Conservation (phyloP, 768 basidiomycete species). For the Pulveroboletus sp. region DNA sequence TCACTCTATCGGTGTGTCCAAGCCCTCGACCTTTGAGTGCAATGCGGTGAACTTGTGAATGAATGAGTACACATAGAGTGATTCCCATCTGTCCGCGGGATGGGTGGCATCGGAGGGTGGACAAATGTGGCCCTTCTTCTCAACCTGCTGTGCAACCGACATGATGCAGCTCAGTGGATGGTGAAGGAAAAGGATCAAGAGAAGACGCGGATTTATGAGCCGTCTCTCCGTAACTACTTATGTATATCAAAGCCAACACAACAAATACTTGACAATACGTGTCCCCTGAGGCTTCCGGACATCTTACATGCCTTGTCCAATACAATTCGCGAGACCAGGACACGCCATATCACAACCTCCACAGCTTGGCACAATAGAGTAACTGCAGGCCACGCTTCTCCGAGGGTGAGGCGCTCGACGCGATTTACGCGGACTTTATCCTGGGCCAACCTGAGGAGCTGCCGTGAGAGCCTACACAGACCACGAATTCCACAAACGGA, state of each 20-base stretch:
- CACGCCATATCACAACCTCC: conserved; percentile 14
- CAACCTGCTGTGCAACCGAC: conserved; percentile 31
- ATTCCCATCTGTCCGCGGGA: conserved; percentile 83
- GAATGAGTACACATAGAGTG: conserved; percentile 80
- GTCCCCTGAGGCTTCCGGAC: conserved; percentile 22
- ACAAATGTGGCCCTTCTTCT: conserved; percentile 50
- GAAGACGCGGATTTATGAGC: conserved; percentile 31
- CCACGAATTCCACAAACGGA: conserved; percentile 30
- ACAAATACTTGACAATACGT: conserved; percentile 35
- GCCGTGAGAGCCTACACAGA: conserved; percentile 29
- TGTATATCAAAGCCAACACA: conserved; percentile 27
- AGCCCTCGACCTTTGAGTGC: conserved; percentile 68
- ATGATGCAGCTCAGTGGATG: conserved; percentile 31
- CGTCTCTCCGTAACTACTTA: conserved; percentile 35
- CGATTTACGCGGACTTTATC: conserved; percentile 49
- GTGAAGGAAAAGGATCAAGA: conserved; percentile 36
- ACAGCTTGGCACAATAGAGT: conserved; percentile 15
- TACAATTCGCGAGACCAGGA: conserved; percentile 10
- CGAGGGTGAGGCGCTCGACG: conserved; percentile 22
- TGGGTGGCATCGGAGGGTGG: conserved; percentile 61
- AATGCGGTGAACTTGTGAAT: conserved; percentile 78
- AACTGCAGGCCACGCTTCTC: conserved; percentile 5
- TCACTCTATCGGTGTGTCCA: conserved; percentile 81
- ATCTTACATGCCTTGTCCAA: conserved; percentile 21
- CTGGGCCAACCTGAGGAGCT: conserved; percentile 69